A percentile compares a stretch with the other conserved stretches of the same genome.
These are phyloP conservation scores for Eimeria mitis DNA, from an alignment of 169 alveolate species.

Conservation along the genomic window DNA sequence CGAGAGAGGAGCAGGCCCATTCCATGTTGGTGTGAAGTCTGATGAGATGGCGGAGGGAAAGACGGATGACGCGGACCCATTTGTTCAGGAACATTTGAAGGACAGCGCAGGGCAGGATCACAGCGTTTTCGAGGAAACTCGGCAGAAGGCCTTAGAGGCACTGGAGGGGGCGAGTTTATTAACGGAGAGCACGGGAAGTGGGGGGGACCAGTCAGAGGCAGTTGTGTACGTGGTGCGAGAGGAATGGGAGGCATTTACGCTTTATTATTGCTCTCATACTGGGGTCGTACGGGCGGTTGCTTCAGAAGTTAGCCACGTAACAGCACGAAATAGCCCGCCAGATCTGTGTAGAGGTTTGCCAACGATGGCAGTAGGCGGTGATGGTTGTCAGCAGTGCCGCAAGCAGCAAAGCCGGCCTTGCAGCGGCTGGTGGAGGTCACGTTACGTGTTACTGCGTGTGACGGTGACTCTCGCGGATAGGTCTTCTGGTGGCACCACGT, in stretches of 20 bases:
- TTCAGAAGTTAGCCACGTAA: constrained; percentile 31
- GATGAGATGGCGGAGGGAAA: not conserved
- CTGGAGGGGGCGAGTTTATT: not conserved
- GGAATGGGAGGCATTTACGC: constrained; percentile 44
- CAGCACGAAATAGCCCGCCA: not conserved
- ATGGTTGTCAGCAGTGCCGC: constrained; percentile 25
- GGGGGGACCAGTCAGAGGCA: not conserved
- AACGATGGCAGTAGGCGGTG: constrained; percentile 44
- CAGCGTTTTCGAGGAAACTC: not conserved
- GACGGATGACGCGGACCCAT: not conserved
- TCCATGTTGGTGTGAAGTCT: not conserved
- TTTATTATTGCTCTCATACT: not conserved
- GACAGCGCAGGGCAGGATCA: not conserved
- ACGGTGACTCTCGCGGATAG: not conserved
- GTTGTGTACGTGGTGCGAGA: constrained; percentile 38
- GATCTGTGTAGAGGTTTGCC: not conserved
- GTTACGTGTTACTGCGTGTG: constrained; percentile 21
- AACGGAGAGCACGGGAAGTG: not conserved
- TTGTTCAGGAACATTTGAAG: not conserved
- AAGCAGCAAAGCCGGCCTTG: constrained; percentile 5
- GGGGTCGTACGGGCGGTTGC: constrained; percentile 36
- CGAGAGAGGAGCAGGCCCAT: too few species aligned
- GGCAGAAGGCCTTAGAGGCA: not conserved
- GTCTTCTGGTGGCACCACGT: not conserved
- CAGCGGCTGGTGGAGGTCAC: constrained; percentile 61